phyloP scores from a whole-genome alignment of 2,329 filamentous ascomycete species.

The Magnaporthiopsis rhizophila region DNA sequence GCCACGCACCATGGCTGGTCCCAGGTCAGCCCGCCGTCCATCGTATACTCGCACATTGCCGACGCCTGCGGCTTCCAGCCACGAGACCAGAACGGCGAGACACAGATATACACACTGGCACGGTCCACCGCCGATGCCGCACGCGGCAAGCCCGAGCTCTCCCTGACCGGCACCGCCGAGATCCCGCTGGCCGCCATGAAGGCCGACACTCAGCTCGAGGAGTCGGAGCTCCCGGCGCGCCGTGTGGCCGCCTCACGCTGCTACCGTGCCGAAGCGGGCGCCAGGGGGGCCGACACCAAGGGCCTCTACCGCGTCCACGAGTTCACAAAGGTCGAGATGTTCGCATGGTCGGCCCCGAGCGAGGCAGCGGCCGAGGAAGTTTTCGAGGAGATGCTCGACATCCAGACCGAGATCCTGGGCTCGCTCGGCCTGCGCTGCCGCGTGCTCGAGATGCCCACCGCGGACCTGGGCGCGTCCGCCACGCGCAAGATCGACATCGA shows the following conservation, averaged over 20 bases:
- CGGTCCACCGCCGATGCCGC: slow-evolving; percentile 53
- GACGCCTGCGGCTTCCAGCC: slow-evolving; percentile 91
- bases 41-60: slow-evolving; percentile 89
- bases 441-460: slow-evolving; percentile 83
- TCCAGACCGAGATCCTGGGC: slow-evolving; percentile 77
- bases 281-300: slow-evolving; percentile 82
- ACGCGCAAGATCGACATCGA: slow-evolving; percentile 88
- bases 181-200: slow-evolving; percentile 91
- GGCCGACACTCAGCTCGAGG: slow-evolving; percentile 61
- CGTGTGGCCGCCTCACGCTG: slow-evolving; percentile 81
- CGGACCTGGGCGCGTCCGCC: slow-evolving; percentile 84
- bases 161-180: slow-evolving; percentile 83
- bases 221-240: slow-evolving; percentile 58
- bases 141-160: slow-evolving; percentile 58
- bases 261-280: slow-evolving; percentile 91
- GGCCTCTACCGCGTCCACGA: slow-evolving; percentile 96
- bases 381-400: slow-evolving; percentile 78
- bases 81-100: slow-evolving; percentile 80
- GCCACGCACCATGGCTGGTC: slow-evolving; percentile 70
- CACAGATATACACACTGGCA: slow-evolving; percentile 79
- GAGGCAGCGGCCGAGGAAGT: slow-evolving; percentile 40
- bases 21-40: slow-evolving; percentile 72
- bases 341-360: slow-evolving; percentile 74
- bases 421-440: slow-evolving; percentile 76
- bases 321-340: slow-evolving; percentile 97